Conservation (phyloP, 2,329 filamentous ascomycete genomes). For the Talaromyces pinophilus region DNA sequence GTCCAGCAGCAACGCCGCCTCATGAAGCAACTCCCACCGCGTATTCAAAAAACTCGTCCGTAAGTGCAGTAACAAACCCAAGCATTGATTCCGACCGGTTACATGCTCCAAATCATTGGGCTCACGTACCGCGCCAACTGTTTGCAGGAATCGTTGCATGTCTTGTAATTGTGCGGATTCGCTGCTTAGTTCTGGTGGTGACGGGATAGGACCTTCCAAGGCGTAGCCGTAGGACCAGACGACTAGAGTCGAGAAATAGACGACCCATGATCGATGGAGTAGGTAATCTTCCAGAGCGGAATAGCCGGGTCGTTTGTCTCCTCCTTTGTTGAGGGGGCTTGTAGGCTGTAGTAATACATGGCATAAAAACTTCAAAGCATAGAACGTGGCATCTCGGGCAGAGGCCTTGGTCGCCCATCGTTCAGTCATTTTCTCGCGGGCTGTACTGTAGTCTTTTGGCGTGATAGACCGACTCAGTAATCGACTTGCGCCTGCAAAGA, state of each 20-base stretch:
- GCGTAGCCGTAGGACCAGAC: conserved; percentile 96
- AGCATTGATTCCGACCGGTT: conserved; percentile 77
- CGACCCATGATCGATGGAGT: conserved; percentile 89
- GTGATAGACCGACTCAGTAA: conserved; percentile 85
- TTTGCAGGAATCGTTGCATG: conserved; percentile 76
- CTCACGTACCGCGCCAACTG: conserved; percentile 68
- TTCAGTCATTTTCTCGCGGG: conserved; percentile 81
- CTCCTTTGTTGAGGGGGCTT: neutral
- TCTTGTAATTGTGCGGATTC: conserved; percentile 69
- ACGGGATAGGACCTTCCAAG: conserved; percentile 72
- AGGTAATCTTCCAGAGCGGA: conserved; percentile 84
- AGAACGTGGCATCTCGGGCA: conserved; percentile 87
- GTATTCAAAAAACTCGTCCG: conserved; percentile 79
- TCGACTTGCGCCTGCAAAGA: conserved; percentile 84
- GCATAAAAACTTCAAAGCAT: conserved; percentile 83
- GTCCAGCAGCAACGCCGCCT: conserved; percentile 75
- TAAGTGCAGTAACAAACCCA: conserved; percentile 78
- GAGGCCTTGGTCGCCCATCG: conserved; percentile 85
- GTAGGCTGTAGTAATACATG: conserved; percentile 69
- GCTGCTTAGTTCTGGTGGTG: conserved; percentile 55
- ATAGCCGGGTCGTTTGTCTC: conserved; percentile 56
- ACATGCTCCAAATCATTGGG: conserved; percentile 76
- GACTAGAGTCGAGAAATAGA: conserved; percentile 89
- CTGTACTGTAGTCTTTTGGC: conserved; percentile 74
- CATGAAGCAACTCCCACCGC: conserved; percentile 87